Evolutionary conservation across 257 asterid genomes (phyloP).

Genomic region (Scutellaria galericulata): DNA sequence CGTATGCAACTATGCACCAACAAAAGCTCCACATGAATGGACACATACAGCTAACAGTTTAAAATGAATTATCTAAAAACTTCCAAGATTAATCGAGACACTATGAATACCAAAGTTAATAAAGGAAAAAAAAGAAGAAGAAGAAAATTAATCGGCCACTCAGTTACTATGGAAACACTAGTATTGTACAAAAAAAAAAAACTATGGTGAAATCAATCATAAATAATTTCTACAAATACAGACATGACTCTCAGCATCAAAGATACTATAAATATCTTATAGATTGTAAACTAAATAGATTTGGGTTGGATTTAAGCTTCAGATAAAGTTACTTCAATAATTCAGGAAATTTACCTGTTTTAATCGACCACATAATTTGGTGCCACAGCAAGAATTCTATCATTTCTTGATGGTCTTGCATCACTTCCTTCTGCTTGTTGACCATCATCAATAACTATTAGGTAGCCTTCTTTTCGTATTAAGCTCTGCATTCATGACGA

Average conservation of each 20-base stretch:
- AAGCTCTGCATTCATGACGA: slow-evolving; percentile 63
- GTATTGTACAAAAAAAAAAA: background rate
- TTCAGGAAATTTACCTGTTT: background rate
- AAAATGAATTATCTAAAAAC: no score
- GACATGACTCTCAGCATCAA: background rate
- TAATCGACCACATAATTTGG: slow-evolving; percentile 84
- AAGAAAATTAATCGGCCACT: background rate
- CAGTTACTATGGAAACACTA: background rate
- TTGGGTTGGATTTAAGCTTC: background rate
- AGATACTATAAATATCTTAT: background rate
- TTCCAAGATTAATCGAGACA: no score
- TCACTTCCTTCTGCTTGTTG: slow-evolving; percentile 59
- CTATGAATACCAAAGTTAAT: background rate
- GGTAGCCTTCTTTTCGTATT: slow-evolving; percentile 84
- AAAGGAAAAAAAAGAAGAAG: no score
- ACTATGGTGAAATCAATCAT: background rate
- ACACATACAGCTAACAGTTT: no score
- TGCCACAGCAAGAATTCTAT: slow-evolving; percentile 84
- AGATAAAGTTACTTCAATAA: background rate
- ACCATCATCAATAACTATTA: slow-evolving; percentile 92
- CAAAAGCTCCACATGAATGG: no score
- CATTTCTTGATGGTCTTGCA: slow-evolving; percentile 64
- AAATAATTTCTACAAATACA: background rate
- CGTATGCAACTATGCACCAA: no score
- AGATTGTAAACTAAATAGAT: background rate